A percentile compares a stretch with the other conserved stretches of the same genome.
Evolutionary conservation across 2,329 filamentous ascomycete species (phyloP).

Genomic region (Trichoderma koningii): DNA sequence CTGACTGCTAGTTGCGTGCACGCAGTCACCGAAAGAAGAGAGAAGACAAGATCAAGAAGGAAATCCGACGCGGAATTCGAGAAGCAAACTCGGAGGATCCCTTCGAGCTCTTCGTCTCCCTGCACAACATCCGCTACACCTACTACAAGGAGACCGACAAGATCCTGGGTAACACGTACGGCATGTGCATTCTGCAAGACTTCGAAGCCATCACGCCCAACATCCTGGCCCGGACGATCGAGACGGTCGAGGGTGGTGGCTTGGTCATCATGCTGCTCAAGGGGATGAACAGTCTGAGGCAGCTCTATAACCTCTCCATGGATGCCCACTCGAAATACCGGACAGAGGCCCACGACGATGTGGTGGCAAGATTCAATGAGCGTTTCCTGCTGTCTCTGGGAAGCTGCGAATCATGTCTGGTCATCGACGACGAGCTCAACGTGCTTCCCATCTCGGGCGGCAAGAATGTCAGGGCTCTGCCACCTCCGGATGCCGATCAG

Average conservation of each 20-base stretch:
- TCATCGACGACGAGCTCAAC: conserved; percentile 97
- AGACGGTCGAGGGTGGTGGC: conserved; percentile 96
- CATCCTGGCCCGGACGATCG: conserved; percentile 87
- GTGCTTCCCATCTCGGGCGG: conserved; percentile 95
- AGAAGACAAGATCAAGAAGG: conserved; percentile 97
- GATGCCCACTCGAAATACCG: conserved; percentile 95
- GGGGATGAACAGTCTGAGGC: conserved; percentile 95
- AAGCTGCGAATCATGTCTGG: conserved; percentile 90
- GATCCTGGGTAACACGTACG: conserved; percentile 96
- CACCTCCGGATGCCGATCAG: conserved; percentile 72
- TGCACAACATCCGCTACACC: conserved; percentile 96
- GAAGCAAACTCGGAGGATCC: conserved; percentile 92
- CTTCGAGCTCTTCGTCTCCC: conserved; percentile 94
- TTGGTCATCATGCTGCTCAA: conserved; percentile 88
- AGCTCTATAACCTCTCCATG: conserved; percentile 96
- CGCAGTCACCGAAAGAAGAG: conserved; percentile 85
- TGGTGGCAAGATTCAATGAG: conserved; percentile 95
- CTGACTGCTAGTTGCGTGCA: not conserved
- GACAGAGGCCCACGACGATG: conserved; percentile 93
- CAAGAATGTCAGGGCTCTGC: conserved; percentile 81
- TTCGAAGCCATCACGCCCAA: conserved; percentile 99
- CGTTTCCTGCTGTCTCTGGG: conserved; percentile 93
- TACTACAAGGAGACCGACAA: conserved; percentile 99
- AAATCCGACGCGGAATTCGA: conserved; percentile 91
- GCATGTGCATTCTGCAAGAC: conserved; percentile 97